A percentile compares a stretch with the other conserved stretches of the same genome.
phyloP scores from a whole-genome alignment of 257 asterid genomes.

The Ilex aquifolium region DNA sequence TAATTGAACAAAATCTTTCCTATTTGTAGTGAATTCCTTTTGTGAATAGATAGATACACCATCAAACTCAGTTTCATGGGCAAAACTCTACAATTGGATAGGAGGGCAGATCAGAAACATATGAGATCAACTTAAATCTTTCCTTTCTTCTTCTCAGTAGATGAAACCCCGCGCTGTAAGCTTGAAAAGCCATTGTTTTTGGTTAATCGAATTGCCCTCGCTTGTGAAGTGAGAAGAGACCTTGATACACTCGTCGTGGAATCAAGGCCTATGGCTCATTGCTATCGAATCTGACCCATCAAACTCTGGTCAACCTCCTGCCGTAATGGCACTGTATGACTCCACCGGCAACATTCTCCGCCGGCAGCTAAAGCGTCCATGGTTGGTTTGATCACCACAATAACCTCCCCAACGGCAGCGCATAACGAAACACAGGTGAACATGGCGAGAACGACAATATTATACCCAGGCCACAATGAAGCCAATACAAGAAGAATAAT shows the following conservation, averaged over 20 bases:
- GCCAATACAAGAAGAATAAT: conserved; percentile 42
- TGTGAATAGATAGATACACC: too few relatives aligned
- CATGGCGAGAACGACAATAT: conserved; percentile 34
- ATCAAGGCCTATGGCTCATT: conserved; percentile 9
- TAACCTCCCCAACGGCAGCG: conserved; percentile 46
- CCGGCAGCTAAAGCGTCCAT: conserved; percentile 50
- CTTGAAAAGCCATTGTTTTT: too few relatives aligned
- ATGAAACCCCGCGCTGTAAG: too few relatives aligned
- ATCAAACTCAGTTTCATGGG: too few relatives aligned
- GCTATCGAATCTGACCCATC: conserved; percentile 8
- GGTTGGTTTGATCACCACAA: conserved; percentile 65
- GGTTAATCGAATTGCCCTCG: too few relatives aligned
- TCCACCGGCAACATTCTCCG: conserved; percentile 15
- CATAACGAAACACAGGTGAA: conserved; percentile 41
- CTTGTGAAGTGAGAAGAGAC: neutral
- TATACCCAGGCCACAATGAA: conserved; percentile 37
- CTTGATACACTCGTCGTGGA: conserved; percentile 1
- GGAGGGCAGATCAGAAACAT: too few relatives aligned
- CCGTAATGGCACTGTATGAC: conserved; percentile 8
- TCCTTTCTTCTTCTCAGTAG: too few relatives aligned
- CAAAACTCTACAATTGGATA: too few relatives aligned
- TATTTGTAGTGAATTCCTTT: too few relatives aligned
- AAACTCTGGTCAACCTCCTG: neutral
- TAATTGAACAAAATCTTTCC: too few relatives aligned
- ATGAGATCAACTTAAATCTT: too few relatives aligned